These are phyloP conservation scores for Dictyostelium purpureum DNA, from an alignment of 78 protist species.

Conservation along the genomic window DNA sequence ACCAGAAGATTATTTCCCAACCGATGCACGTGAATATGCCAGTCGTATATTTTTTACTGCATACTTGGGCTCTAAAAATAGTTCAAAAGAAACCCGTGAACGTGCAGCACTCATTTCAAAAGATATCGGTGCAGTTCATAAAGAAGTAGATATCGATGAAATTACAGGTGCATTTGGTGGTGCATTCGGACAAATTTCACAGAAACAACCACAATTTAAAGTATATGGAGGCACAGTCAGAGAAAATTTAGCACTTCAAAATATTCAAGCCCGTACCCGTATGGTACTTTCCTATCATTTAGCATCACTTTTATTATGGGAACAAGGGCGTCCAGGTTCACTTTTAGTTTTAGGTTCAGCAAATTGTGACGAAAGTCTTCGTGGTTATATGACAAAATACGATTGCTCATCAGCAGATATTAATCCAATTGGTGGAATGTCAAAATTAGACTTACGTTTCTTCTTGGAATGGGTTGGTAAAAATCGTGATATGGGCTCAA, in stretches of 20 bases:
- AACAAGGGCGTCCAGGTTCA: conserved; percentile 73
- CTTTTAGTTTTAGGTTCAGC: conserved; percentile 91
- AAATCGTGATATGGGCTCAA: neutral
- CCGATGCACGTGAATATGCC: conserved; percentile 27
- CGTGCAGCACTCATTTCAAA: conserved; percentile 48
- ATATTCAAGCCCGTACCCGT: conserved; percentile 87
- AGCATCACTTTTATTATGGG: conserved; percentile 89
- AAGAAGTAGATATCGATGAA: conserved; percentile 70
- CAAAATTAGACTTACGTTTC: conserved; percentile 73
- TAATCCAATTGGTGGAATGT: conserved; percentile 91
- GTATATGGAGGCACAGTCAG: conserved; percentile 50
- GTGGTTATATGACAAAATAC: conserved; percentile 93
- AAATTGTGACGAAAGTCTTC: conserved; percentile 87
- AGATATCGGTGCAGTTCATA: conserved; percentile 62
- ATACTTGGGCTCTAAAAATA: conserved; percentile 85
- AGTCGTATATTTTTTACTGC: conserved; percentile 68
- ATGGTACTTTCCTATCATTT: conserved; percentile 88
- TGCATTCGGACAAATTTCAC: conserved; percentile 10
- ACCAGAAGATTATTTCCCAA: conserved; percentile 42
- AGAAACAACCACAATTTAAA: conserved; percentile 52
- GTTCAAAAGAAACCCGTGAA: conserved; percentile 74
- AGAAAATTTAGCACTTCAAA: conserved; percentile 93
- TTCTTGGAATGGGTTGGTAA: conserved; percentile 75
- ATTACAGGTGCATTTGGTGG: conserved; percentile 38
- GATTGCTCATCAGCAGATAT: conserved; percentile 93